Evolutionary conservation across 441 rosid genomes (phyloP), one percentile per base, ranked within the genome.

Genomic region (Breynia disticha): DNA sequence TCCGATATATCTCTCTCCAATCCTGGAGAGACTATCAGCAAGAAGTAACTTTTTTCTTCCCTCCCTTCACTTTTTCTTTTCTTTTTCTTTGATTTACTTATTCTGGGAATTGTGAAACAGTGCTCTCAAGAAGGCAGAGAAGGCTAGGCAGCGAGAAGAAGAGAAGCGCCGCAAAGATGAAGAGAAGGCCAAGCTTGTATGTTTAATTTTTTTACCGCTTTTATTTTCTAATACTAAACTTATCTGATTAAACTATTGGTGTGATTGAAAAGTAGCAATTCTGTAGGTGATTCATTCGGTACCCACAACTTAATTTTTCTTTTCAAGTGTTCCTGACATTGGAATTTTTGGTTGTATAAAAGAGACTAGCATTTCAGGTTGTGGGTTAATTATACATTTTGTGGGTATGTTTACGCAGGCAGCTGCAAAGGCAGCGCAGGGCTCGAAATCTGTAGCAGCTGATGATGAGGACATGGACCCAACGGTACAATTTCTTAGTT

Each of bases 381-480:
- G 2, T 24, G 50, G 5, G 35, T 17, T 16, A 59, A 18, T 46
- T 4, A 3, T 46, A 28, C 7, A 19, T n/a, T n/a, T n/a, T n/a
- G 44, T 56, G 1, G 8, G 24, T n/a, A 21, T 55, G 6, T 51
- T 59, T 21, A 8, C 57, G 43, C 66, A 75, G 80, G 75, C 80
- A 44, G 78, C 79, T 49, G 73, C 67, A 48, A 76, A 63, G 59
- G 67, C 67, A 62, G 64, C 61, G 22, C 79, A 72, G n/a, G 65
- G 28, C 65, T 74, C 67, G 71, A 80, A 70, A 65, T 48, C 76
- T 44, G 71, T 65, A 59, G 81, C 72, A 19, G 82, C 67, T 61
- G 97, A 80, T 50, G 81, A 82, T 47, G 90, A 89, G 2, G 89
- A 89, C 43, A 84, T 82, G 88, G 95, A 89, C 63, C 87, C 95